phyloP scores from a whole-genome alignment of 202 grass and related monocot species.

The Setaria italica region DNA sequence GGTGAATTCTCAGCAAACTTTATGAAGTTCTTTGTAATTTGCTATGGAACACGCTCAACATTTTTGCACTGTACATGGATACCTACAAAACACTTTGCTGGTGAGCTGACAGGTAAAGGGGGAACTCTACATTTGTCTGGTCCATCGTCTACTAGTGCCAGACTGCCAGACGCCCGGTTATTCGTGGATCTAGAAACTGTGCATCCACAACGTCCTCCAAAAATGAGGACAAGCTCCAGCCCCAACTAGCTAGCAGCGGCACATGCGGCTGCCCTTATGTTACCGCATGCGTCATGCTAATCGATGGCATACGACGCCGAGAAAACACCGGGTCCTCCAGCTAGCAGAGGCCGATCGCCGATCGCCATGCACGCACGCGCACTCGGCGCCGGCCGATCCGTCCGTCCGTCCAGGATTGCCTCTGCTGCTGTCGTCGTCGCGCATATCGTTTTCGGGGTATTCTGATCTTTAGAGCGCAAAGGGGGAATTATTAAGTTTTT shows the following conservation, averaged over 20 bases:
- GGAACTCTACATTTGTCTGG: slow-evolving; percentile 11
- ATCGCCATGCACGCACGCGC: slow-evolving; percentile 41
- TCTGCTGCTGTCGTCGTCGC: background rate
- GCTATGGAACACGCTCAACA: background rate
- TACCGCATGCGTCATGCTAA: background rate
- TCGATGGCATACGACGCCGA: background rate
- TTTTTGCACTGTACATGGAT: background rate
- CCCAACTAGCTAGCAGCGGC: slow-evolving; percentile 1
- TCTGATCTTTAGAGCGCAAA: slow-evolving; percentile 3
- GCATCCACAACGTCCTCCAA: slow-evolving; percentile 5
- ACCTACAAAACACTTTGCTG: background rate
- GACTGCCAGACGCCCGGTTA: background rate
- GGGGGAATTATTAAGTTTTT: background rate
- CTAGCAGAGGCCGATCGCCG: background rate
- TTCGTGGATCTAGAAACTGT: slow-evolving; percentile 42
- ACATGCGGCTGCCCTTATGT: slow-evolving; percentile 11
- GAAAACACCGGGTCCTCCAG: slow-evolving; percentile 39
- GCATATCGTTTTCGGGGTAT: background rate
- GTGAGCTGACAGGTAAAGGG: background rate
- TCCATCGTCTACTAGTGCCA: background rate
- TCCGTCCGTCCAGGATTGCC: slow-evolving; percentile 26
- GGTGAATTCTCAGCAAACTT: background rate
- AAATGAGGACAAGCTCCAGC: slow-evolving; percentile 27
- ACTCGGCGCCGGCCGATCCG: background rate
- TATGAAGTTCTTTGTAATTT: background rate